Evolutionary conservation across 331 rosid species (phyloP).

Genomic region (Pyrus hybrid): DNA sequence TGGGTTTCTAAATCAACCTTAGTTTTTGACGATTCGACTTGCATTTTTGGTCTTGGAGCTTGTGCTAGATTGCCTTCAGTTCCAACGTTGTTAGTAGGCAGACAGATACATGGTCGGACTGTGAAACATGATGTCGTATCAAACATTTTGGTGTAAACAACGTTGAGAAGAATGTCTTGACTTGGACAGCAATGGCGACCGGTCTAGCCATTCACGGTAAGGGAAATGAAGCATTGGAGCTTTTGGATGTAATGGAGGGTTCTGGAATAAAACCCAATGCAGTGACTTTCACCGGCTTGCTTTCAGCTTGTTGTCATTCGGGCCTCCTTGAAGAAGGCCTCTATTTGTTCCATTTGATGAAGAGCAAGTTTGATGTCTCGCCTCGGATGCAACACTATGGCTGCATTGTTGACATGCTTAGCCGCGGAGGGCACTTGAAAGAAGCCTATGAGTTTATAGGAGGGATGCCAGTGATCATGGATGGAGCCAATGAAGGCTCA

Average conservation of each 20-base stretch:
- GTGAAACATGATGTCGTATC: constrained; percentile 41
- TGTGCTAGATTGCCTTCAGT: constrained; percentile 64
- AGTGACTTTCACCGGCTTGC: constrained; percentile 63
- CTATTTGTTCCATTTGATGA: constrained; percentile 43
- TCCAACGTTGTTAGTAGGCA: constrained; percentile 45
- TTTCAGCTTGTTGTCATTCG: constrained; percentile 65
- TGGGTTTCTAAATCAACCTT: constrained; percentile 41
- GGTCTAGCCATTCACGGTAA: constrained; percentile 81
- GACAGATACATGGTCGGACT: constrained; percentile 43
- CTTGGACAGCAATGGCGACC: constrained; percentile 69
- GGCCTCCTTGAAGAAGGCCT: constrained; percentile 79
- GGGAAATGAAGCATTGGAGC: constrained; percentile 50
- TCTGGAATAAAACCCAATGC: constrained; percentile 50
- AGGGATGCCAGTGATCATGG: constrained; percentile 43
- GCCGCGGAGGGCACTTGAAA: constrained; percentile 42
- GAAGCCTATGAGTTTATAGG: constrained; percentile 55
- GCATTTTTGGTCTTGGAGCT: constrained; percentile 65
- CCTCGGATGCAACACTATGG: constrained; percentile 64
- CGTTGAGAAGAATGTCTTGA: constrained; percentile 52
- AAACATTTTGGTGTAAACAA: constrained; percentile 50
- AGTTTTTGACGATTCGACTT: constrained; percentile 43
- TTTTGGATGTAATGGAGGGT: constrained; percentile 41
- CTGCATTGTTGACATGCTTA: constrained; percentile 60
- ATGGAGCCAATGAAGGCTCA: no score
- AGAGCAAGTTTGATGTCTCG: constrained; percentile 32